Evolutionary conservation across 768 basidiomycete species (phyloP).

Genomic region (Termitomyces sp.): DNA sequence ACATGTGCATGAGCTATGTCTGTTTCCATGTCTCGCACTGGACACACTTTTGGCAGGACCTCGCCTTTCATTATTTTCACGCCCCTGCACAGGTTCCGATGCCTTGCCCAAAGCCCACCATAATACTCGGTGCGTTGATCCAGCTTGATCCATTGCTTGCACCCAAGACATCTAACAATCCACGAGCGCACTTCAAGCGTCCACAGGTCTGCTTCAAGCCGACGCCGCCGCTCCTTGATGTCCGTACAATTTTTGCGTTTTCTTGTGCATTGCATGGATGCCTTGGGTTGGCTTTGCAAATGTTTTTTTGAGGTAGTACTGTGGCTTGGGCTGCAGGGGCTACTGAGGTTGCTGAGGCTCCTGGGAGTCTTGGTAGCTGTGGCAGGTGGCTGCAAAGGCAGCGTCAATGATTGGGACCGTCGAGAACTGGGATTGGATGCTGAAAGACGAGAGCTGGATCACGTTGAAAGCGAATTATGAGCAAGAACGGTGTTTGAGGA

Average conservation of each 20-base stretch:
- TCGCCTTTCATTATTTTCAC: slow-evolving; percentile 7
- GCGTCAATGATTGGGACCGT: not conserved
- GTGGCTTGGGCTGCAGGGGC: not conserved
- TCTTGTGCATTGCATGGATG: not conserved
- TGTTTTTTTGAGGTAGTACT: not conserved
- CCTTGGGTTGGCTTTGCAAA: not conserved
- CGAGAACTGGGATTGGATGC: not conserved
- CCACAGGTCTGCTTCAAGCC: slow-evolving; percentile 7
- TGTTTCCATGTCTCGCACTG: no score
- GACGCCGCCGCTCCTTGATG: not conserved
- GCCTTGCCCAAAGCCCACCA: slow-evolving; percentile 5
- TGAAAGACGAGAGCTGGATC: not conserved
- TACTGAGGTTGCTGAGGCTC: no score
- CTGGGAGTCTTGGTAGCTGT: not conserved
- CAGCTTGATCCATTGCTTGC: slow-evolving; percentile 4
- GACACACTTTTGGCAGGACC: slow-evolving; percentile 1
- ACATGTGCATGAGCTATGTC: no score
- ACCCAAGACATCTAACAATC: slow-evolving; percentile 4
- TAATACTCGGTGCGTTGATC: slow-evolving; percentile 8
- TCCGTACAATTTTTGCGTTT: no score
- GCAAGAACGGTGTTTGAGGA: not conserved
- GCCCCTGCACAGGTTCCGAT: no score
- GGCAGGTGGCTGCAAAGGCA: not conserved
- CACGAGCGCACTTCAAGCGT: slow-evolving; percentile 1
- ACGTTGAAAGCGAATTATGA: not conserved